phyloP scores from a whole-genome alignment of 2,329 filamentous ascomycete genomes.

The Tolypocladium ovalisporum region DNA sequence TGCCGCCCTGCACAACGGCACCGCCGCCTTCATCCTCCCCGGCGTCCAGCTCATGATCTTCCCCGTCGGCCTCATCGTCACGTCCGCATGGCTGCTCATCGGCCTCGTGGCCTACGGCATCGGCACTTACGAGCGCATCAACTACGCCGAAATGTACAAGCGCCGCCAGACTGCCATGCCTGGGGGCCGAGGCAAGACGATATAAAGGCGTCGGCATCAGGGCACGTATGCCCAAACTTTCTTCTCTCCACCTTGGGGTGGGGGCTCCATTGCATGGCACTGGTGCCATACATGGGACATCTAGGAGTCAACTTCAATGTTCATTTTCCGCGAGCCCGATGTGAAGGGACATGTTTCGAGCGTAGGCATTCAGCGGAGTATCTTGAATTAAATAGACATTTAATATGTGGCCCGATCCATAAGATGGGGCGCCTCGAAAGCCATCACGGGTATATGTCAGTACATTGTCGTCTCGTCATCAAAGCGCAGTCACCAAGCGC shows the following conservation, averaged over 20 bases:
- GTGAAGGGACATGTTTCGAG: background rate
- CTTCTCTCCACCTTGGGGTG: background rate
- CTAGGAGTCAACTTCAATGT: background rate
- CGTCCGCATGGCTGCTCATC: slow-evolving; percentile 47
- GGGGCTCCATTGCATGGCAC: background rate
- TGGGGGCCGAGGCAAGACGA: background rate
- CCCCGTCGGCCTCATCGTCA: slow-evolving; percentile 59
- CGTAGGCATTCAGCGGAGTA: background rate
- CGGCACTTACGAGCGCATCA: slow-evolving; percentile 56
- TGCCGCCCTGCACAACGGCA: slow-evolving; percentile 34
- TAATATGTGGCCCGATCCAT: background rate
- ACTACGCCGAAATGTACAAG: slow-evolving; percentile 54
- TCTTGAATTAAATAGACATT: background rate
- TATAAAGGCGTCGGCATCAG: background rate
- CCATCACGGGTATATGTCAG: background rate
- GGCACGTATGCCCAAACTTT: background rate
- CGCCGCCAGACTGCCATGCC: slow-evolving; percentile 10
- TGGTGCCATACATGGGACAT: background rate
- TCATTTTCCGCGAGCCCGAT: background rate
- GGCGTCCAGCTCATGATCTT: slow-evolving; percentile 59
- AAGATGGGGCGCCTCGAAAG: background rate
- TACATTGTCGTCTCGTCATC: background rate
- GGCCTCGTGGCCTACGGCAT: slow-evolving; percentile 47
- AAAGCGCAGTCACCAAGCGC: background rate
- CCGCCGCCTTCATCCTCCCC: slow-evolving; percentile 56